Conservation (phyloP, 176 grass and related monocot species). For the Lolium rigidum region DNA sequence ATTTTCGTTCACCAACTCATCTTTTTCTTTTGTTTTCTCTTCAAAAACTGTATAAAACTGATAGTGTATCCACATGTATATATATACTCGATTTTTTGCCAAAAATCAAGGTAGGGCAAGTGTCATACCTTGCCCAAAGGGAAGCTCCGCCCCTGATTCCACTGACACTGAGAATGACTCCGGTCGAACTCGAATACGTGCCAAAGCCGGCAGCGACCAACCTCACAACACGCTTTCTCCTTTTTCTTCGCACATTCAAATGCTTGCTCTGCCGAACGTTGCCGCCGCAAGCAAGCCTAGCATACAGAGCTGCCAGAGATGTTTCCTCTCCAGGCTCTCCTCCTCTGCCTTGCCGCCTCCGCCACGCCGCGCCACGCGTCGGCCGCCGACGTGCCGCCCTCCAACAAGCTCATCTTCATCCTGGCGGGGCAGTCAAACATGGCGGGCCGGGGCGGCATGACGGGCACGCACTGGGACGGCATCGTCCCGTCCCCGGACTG, state of each 20-base stretch:
- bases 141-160: no score
- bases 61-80: no score
- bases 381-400: slow-evolving; percentile 5
- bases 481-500: slow-evolving; percentile 44
- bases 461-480: slow-evolving; percentile 59
- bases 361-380: background rate
- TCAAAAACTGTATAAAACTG: no score
- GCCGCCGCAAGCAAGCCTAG: background rate
- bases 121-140: no score
- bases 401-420: slow-evolving; percentile 67
- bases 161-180: no score
- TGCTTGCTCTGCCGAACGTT: background rate
- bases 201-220: background rate
- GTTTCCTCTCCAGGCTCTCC: background rate
- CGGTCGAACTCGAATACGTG: background rate
- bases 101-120: no score
- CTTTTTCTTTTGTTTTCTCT: no score
- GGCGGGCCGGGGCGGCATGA: slow-evolving; percentile 73
- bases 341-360: slow-evolving; percentile 4
- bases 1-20: no score
- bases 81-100: no score
- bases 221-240: background rate
- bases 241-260: background rate
- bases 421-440: slow-evolving; percentile 86
- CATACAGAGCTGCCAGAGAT: background rate